Base-by-base conservation (phyloP, 108 stramenopile species). In the Stephanodiscus minutulus region DNA sequence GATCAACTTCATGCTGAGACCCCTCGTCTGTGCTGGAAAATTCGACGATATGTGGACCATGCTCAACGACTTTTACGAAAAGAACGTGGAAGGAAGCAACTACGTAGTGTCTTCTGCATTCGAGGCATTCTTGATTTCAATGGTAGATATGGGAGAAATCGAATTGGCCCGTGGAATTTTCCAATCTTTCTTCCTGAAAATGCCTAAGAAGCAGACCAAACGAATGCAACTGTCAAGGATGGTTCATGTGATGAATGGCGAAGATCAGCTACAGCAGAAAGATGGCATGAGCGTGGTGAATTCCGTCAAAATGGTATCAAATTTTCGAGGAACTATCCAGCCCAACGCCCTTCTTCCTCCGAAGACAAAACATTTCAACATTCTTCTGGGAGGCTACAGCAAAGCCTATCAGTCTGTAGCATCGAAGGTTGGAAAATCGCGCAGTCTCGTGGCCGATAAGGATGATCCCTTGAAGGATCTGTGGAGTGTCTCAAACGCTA, bases 341-440 rank as follows among this genome's bases (percentile, higher is more conserved):
- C 35, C 33, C 22, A 44, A 28, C 5, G 28, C 11, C 21, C 47
- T 35, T 21, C 73, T 82, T 55, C 31, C 50, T 31, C 87, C 90
- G 6, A 65, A 56, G 47, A 85, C 79, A 9, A 72, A 83, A 36
- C 90, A 90, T 47, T 94, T 88, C 83, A 94, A 91, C 61, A 79
- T 88, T 33, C 53, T 94, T 7, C 46, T 94, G 18, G 83, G 86
- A n/a, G 90, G 88, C 24, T 94, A 91, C 46, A 66, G 82, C 31
- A 81, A 70, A 50, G 21, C 58, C 47, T 60, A 60, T 62, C 65
- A 67, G 11, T 52, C 60, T n/a, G 18, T n/a, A 5, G 29, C 15
- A 28, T 56, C 61, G 1, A 55, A 22, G 20, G 21, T 47, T 35
- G 64, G 75, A 65, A 37, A 39, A 22, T 54, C 57, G 0, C 28